These are phyloP conservation scores for Daldinia bambusicola DNA, from an alignment of 495 filamentous ascomycete species.

Conservation along the genomic window DNA sequence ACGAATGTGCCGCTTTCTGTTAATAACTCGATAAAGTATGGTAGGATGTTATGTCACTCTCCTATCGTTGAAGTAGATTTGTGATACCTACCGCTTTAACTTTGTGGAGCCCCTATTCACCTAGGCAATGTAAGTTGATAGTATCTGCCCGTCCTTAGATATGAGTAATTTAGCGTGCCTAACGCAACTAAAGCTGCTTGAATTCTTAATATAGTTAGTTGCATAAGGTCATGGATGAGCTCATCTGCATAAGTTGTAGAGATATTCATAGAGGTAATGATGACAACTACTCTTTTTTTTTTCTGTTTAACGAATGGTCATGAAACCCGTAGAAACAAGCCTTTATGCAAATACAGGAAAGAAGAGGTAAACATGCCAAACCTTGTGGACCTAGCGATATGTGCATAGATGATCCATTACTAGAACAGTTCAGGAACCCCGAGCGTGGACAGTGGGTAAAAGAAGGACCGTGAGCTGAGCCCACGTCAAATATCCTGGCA, in stretches of 20 bases:
- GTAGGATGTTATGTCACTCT: constrained; percentile 40
- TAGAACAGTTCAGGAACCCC: constrained; percentile 36
- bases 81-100: constrained; percentile 40
- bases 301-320: neutral
- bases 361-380: constrained; percentile 26
- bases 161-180: neutral
- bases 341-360: constrained; percentile 13
- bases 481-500: constrained; percentile 38
- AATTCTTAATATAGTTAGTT: neutral
- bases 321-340: constrained; percentile 8
- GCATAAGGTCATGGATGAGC: neutral
- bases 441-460: constrained; percentile 33
- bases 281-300: neutral
- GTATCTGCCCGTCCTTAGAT: neutral
- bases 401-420: constrained; percentile 41
- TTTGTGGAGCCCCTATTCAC: constrained; percentile 37
- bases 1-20: constrained; percentile 20
- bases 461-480: constrained; percentile 43
- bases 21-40: constrained; percentile 19
- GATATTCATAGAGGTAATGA: neutral
- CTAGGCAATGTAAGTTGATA: constrained; percentile 21
- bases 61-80: constrained; percentile 21
- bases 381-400: constrained; percentile 37
- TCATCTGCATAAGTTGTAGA: neutral
- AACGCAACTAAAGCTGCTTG: too few species aligned